Evolutionary conservation across 805 yeast species (phyloP), one percentile per base, ranked within the genome.

Genomic region (Metschnikowia corniflorae): DNA sequence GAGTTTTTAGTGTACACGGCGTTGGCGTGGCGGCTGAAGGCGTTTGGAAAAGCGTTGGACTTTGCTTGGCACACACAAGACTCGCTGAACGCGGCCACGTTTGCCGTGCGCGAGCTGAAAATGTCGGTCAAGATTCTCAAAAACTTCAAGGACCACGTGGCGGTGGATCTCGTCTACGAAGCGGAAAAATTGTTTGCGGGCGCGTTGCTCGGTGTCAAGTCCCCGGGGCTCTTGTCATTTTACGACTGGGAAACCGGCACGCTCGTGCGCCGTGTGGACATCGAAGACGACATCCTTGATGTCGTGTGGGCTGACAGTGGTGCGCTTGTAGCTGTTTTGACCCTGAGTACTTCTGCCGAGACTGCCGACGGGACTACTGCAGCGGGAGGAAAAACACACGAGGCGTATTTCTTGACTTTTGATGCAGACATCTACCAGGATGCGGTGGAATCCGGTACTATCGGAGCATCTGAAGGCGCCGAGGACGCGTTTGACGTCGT

Each of bases 1-100:
- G 99, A 93, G 64, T 91, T 87, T 60, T 86, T 91, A 51, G 82
- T 93, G 37, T 93, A 91, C 65, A 89, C 97, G 2, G 91, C 98
- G 2, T 75, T 93, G 53, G 97, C 97, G 1, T 93, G 98, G 98
- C 80, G 98, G 69, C 88, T 91, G 55, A 93, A 88, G 67, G 73
- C 88, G 33, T 93, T 85, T 61, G 97, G 97, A 45, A 74, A 77
- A 39, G 96, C 95, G 15, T 65, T 79, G 37, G 97, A 88, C 55
- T 87, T 94, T 59, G 95, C 79, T 28, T 93, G 99, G 99, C 88
- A 94, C 43, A 80, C 83, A 35, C 97, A 91, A 62, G 72, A 68
- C 41, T 51, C 54, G 31, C 79, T 95, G 2, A 86, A 84, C 55
- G 60, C 65, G 17, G 57, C 67, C 29, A 73, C 80, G 46, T 93